These are phyloP conservation scores for Erigeron philadelphicus DNA, from an alignment of 140 eudicot species.

Conservation along the genomic window DNA sequence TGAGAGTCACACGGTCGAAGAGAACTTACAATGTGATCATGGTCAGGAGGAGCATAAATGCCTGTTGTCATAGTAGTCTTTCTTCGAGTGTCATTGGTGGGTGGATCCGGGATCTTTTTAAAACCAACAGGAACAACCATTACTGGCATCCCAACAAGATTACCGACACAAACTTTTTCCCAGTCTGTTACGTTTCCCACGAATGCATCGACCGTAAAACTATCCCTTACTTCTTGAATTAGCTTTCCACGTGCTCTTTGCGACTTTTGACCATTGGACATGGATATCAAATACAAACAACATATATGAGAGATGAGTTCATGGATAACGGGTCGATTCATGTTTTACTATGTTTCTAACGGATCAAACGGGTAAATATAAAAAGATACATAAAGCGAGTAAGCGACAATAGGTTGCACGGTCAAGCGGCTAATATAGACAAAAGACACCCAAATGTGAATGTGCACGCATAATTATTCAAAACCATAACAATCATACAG, in stretches of 20 bases:
- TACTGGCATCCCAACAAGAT: constrained; percentile 85
- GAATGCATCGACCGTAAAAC: constrained; percentile 76
- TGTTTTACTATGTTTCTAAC: background rate
- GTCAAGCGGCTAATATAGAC: too few species aligned
- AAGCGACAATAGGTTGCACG: too few species aligned
- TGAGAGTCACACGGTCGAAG: background rate
- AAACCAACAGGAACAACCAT: constrained; percentile 81
- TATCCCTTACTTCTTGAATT: constrained; percentile 54
- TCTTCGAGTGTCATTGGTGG: constrained; percentile 40
- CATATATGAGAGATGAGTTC: too few species aligned
- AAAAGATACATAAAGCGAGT: too few species aligned
- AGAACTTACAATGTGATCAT: constrained; percentile 72
- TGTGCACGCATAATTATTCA: too few species aligned
- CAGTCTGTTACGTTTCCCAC: constrained; percentile 81
- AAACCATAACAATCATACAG: too few species aligned
- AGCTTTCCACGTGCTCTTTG: constrained; percentile 84
- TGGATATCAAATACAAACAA: background rate
- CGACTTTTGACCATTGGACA: constrained; percentile 37
- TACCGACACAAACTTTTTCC: constrained; percentile 82
- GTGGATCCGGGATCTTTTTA: constrained; percentile 40
- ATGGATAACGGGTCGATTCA: too few species aligned
- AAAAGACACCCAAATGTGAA: too few species aligned
- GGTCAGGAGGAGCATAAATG: constrained; percentile 73
- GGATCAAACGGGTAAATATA: too few species aligned
- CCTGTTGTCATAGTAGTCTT: constrained; percentile 59